phyloP scores from a whole-genome alignment of 176 grass and related monocot genomes.

The Tuctoria greenei region DNA sequence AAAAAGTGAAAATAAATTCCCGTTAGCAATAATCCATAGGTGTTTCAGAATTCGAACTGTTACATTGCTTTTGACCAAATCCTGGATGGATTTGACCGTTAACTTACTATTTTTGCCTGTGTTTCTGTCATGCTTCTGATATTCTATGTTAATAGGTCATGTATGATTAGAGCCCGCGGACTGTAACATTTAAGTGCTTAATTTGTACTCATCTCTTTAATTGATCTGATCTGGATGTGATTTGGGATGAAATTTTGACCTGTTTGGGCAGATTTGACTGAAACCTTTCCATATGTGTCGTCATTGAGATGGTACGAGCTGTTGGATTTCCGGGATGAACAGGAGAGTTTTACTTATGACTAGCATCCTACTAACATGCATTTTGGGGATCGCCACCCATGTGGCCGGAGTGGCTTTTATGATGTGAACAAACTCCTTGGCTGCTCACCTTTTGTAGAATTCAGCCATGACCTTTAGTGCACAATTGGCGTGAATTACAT shows the following conservation, averaged over 20 bases:
- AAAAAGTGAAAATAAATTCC: background rate
- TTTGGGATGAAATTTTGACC: conserved; percentile 30
- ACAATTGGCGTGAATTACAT: conserved; percentile 23
- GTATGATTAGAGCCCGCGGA: conserved; percentile 14
- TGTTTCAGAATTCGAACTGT: conserved; percentile 22
- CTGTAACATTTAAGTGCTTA: conserved; percentile 16
- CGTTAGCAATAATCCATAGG: conserved; percentile 8
- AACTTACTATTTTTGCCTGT: background rate
- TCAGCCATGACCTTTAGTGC: conserved; percentile 2
- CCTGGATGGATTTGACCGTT: conserved; percentile 37
- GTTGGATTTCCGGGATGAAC: conserved; percentile 33
- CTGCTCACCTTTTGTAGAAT: conserved; percentile 26
- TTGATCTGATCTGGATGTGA: conserved; percentile 13
- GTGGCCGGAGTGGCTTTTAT: conserved; percentile 3
- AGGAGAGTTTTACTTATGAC: conserved; percentile 32
- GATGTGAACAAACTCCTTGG: conserved; percentile 31
- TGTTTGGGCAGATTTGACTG: conserved; percentile 18
- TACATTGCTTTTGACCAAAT: conserved; percentile 28
- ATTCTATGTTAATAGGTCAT: conserved; percentile 8
- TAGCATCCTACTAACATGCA: background rate
- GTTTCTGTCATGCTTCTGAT: background rate
- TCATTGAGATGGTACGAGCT: conserved; percentile 38
- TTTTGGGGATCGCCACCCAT: background rate
- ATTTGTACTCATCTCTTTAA: conserved; percentile 8
- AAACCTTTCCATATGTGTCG: conserved; percentile 21